phyloP scores from a whole-genome alignment of 2,329 filamentous ascomycete genomes.

The Thielaviopsis musarum region DNA sequence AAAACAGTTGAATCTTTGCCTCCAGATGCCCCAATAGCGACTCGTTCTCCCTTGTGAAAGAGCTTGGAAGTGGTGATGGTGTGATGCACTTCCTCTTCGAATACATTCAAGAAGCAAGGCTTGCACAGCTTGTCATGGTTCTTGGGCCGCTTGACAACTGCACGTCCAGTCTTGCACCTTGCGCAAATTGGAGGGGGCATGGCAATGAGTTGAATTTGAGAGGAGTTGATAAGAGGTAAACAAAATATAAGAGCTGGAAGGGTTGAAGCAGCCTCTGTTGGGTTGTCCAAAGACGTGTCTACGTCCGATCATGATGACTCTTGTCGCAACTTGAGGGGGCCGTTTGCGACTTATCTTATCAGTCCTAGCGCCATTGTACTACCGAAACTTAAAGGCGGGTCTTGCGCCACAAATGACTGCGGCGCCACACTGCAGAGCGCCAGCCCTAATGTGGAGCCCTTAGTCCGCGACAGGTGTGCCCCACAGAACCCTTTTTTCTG shows the following conservation, averaged over 20 bases:
- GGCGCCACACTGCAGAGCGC: not conserved
- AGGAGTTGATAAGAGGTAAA: not conserved
- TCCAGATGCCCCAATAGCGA: slow-evolving; percentile 91
- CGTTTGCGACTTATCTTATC: not conserved
- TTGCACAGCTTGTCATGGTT: slow-evolving; percentile 91
- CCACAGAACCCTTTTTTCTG: not conserved
- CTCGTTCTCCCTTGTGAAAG: slow-evolving; percentile 65
- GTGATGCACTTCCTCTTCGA: slow-evolving; percentile 86
- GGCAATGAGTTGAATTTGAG: not conserved
- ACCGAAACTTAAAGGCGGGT: not conserved
- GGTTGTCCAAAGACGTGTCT: not conserved
- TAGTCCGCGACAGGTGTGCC: not conserved
- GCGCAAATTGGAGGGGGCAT: slow-evolving; percentile 71
- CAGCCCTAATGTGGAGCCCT: slow-evolving; percentile 1
- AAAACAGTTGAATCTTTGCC: slow-evolving; percentile 96
- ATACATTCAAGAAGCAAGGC: slow-evolving; percentile 67
- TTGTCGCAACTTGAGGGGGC: not conserved
- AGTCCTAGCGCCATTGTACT: not conserved
- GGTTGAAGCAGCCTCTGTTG: not conserved
- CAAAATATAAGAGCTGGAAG: not conserved
- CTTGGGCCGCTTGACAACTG: slow-evolving; percentile 84
- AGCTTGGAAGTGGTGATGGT: slow-evolving; percentile 72
- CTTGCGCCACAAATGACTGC: not conserved
- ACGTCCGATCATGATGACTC: not conserved
- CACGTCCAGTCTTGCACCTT: slow-evolving; percentile 58